phyloP scores from a whole-genome alignment of 768 basidiomycete species.

The Termitomyces sp. region DNA sequence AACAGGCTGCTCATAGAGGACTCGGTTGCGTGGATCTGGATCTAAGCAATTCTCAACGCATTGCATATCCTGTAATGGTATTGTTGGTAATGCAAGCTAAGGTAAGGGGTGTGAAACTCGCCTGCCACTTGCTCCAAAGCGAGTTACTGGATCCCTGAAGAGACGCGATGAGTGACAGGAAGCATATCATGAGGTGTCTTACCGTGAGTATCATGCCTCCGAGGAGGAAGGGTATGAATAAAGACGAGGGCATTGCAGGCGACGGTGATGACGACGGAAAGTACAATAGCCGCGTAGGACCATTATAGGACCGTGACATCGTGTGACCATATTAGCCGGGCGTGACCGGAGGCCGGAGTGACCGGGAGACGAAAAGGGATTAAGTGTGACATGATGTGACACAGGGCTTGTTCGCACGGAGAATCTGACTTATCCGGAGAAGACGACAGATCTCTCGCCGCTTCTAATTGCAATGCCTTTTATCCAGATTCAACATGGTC shows the following conservation, averaged over 20 bases:
- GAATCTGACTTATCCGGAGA: slow-evolving; percentile 28
- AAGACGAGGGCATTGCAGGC: slow-evolving; percentile 54
- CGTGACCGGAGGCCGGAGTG: slow-evolving; percentile 11
- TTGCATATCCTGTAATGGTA: slow-evolving; percentile 77
- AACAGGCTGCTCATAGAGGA: slow-evolving; percentile 92
- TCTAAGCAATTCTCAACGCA: slow-evolving; percentile 90
- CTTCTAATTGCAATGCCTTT: slow-evolving; percentile 33
- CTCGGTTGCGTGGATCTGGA: slow-evolving; percentile 49
- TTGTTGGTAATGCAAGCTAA: slow-evolving; percentile 2
- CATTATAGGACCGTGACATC: slow-evolving; percentile 1
- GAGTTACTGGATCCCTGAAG: slow-evolving; percentile 73
- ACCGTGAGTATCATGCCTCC: slow-evolving; percentile 92
- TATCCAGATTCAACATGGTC: slow-evolving; percentile 31
- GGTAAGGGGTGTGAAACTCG: slow-evolving; percentile 17
- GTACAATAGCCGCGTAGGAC: too few species aligned
- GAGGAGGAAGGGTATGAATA: slow-evolving; percentile 75
- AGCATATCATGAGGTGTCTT: slow-evolving; percentile 10
- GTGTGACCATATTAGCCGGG: slow-evolving; percentile 5
- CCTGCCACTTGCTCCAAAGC: slow-evolving; percentile 83
- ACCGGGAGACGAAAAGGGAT: slow-evolving; percentile 5
- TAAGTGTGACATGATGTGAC: slow-evolving; percentile 15
- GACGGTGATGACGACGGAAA: not conserved
- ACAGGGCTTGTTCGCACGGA: slow-evolving; percentile 17
- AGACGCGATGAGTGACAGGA: slow-evolving; percentile 1
- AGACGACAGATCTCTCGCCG: slow-evolving; percentile 29